These are phyloP conservation scores for Eucalyptus pumila DNA, from an alignment of 345 rosid species.

Conservation along the genomic window DNA sequence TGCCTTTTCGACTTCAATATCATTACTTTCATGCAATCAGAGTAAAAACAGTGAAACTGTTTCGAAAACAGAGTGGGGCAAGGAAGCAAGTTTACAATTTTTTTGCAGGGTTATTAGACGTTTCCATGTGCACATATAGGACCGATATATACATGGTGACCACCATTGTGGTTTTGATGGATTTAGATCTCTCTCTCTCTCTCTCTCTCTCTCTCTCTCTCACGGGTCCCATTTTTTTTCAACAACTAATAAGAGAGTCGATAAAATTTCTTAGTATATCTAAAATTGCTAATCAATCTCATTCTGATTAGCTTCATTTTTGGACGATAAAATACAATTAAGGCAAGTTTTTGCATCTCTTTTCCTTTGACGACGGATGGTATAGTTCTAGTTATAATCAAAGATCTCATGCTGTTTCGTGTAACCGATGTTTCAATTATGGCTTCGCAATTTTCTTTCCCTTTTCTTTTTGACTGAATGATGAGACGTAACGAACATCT, in stretches of 20 bases:
- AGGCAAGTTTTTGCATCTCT: neutral
- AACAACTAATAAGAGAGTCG: neutral
- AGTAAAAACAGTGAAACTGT: neutral
- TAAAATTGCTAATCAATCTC: neutral
- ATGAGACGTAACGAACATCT: neutral
- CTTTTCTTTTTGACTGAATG: neutral
- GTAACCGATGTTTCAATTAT: neutral
- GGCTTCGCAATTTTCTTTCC: neutral
- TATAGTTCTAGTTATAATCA: neutral
- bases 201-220: neutral
- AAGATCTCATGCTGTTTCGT: neutral
- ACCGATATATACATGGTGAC: neutral
- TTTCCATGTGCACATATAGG: neutral
- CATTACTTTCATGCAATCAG: neutral
- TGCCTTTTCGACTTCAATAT: neutral
- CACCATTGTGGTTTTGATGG: neutral
- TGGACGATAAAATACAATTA: neutral
- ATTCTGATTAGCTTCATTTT: neutral
- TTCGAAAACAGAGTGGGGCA: neutral
- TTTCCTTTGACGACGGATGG: neutral
- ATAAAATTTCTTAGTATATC: neutral
- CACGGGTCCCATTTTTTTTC: neutral
- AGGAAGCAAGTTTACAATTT: neutral
- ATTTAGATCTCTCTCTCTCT: neutral
- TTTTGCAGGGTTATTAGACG: neutral